These are phyloP conservation scores for Pseudogymnoascus sp. DNA, from an alignment of 2,329 filamentous ascomycete genomes.

Conservation along the genomic window DNA sequence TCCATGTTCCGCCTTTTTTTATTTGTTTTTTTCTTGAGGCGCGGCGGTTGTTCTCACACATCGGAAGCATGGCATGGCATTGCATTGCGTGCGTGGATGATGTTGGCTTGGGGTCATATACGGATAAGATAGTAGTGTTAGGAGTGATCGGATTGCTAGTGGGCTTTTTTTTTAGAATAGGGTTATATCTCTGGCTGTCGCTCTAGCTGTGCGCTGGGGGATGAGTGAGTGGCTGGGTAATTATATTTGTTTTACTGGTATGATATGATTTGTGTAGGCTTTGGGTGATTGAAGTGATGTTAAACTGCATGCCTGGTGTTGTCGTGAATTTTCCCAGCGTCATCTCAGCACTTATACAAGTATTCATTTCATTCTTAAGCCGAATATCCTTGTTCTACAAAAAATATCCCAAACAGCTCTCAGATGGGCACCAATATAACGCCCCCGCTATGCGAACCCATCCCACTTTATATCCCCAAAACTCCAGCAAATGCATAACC, in stretches of 20 bases:
- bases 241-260: background rate
- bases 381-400: background rate
- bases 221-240: background rate
- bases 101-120: background rate
- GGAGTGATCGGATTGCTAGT: background rate
- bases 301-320: background rate
- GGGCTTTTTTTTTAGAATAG: background rate
- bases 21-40: background rate
- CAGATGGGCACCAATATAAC: background rate
- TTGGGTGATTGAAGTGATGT: background rate
- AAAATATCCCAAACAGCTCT: background rate
- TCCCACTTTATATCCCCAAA: background rate
- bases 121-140: background rate
- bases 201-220: background rate
- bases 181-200: background rate
- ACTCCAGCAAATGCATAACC: background rate
- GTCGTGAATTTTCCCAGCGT: too few species aligned
- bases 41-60: background rate
- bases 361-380: background rate
- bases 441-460: slow-evolving; percentile 1
- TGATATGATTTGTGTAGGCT: background rate
- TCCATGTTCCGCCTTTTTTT: background rate
- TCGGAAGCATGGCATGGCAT: background rate
- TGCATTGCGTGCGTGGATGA: background rate
- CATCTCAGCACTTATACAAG: background rate